Conservation (phyloP, 1,139 yeast species). For the Candida sp. region DNA sequence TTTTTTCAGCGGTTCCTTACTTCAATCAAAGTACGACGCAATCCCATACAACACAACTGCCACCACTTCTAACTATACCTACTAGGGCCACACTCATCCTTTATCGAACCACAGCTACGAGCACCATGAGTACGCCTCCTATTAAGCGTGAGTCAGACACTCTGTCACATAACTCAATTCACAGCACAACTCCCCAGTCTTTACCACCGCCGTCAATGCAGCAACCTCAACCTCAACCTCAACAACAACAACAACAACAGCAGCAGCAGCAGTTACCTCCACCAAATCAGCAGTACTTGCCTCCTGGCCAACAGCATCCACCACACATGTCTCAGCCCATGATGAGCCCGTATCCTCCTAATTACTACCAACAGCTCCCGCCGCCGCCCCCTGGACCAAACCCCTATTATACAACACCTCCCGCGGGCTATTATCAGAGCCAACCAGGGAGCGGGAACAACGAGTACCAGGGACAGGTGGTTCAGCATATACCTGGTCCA, state of each 20-base stretch:
- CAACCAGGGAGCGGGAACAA: background rate
- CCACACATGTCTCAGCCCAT: slow-evolving; percentile 1
- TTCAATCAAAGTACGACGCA: too few relatives aligned
- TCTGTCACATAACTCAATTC: background rate
- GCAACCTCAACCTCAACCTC: slow-evolving; percentile 2
- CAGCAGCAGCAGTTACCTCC: background rate
- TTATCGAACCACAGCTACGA: too few relatives aligned
- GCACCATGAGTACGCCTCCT: slow-evolving; percentile 1
- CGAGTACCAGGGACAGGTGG: slow-evolving; percentile 1
- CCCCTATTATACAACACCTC: background rate
- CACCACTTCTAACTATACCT: background rate
- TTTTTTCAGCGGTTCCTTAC: too few relatives aligned
- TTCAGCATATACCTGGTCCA: slow-evolving; percentile 13
- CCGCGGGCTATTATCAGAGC: slow-evolving; percentile 1
- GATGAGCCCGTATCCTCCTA: slow-evolving; percentile 4
- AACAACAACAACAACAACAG: slow-evolving; percentile 3
- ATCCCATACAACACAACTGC: background rate
- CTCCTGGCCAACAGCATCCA: background rate
- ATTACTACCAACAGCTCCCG: slow-evolving; percentile 6
- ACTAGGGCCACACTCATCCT: too few relatives aligned
- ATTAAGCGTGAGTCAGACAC: background rate
- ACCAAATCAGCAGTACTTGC: background rate
- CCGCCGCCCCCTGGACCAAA: slow-evolving; percentile 6
- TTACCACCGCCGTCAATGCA: background rate
- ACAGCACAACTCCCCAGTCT: background rate